A percentile compares a stretch with the other conserved stretches of the same genome.
These are phyloP conservation scores for Fagopyrum homotropicum DNA, from an alignment of 148 eudicot species.

Conservation along the genomic window DNA sequence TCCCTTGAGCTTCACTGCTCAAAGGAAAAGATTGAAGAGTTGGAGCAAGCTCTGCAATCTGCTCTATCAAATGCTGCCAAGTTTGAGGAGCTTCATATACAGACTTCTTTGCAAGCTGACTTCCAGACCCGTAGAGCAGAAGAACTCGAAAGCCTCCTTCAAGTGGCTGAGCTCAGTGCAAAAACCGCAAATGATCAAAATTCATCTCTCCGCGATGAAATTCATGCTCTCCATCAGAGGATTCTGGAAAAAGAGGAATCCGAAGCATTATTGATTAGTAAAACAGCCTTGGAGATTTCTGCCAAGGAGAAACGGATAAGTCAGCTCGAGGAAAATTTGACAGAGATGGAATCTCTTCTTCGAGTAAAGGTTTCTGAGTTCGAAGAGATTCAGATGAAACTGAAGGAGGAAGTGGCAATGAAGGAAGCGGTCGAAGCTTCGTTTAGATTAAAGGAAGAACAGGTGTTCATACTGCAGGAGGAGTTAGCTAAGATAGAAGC, in stretches of 20 bases:
- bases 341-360: conserved; percentile 29
- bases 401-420: conserved; percentile 32
- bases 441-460: conserved; percentile 11
- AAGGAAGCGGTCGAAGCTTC: conserved; percentile 28
- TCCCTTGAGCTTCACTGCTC: conserved; percentile 61
- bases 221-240: conserved; percentile 34
- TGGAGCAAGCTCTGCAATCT: not conserved
- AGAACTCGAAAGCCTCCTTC: conserved; percentile 46
- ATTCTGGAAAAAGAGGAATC: conserved; percentile 48
- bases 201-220: conserved; percentile 32
- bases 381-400: conserved; percentile 34
- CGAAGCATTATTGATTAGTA: conserved; percentile 38
- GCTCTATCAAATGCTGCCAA: too few species aligned
- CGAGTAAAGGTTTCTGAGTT: conserved; percentile 31
- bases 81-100: too few species aligned
- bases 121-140: conserved; percentile 38
- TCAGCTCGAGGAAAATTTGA: conserved; percentile 32
- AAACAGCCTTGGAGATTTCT: conserved; percentile 32
- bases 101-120: conserved; percentile 40
- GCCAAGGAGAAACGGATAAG: conserved; percentile 28
- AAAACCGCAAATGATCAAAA: conserved; percentile 50
- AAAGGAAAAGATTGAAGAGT: conserved; percentile 50
- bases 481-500: conserved; percentile 22
- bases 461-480: conserved; percentile 23
- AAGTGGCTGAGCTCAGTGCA: conserved; percentile 37